Conservation (phyloP, 768 basidiomycete species). For the Dictyophora rubrovolvata region DNA sequence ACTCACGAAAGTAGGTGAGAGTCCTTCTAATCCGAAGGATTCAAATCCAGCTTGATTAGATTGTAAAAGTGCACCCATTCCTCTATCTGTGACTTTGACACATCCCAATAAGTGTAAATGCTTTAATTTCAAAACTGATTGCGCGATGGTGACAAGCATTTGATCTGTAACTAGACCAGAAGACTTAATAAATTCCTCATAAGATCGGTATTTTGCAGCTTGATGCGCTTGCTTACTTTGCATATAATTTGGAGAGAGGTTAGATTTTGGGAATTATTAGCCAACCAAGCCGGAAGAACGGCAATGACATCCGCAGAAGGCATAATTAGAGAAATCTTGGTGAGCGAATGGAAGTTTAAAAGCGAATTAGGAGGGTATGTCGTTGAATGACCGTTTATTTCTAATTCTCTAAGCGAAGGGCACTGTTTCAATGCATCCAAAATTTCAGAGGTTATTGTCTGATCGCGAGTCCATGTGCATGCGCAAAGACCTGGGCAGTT, state of each 20-base stretch:
- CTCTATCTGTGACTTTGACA: conserved; percentile 52
- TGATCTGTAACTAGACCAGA: conserved; percentile 50
- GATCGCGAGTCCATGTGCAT: conserved; percentile 76
- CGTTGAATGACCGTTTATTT: conserved; percentile 60
- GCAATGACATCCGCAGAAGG: conserved; percentile 46
- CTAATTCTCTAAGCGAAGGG: conserved; percentile 40
- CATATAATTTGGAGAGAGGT: conserved; percentile 57
- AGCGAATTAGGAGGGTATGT: conserved; percentile 48
- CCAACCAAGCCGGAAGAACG: conserved; percentile 42
- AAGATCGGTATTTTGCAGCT: neutral
- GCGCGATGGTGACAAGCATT: conserved; percentile 40
- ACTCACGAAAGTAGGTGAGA: conserved; percentile 52
- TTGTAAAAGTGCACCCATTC: conserved; percentile 43
- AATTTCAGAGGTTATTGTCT: conserved; percentile 52
- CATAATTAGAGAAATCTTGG: conserved; percentile 63
- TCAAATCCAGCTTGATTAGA: conserved; percentile 36
- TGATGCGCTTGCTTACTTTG: conserved; percentile 34
- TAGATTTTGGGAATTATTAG: conserved; percentile 33
- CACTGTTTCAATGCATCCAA: conserved; percentile 39
- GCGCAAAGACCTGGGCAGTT: conserved; percentile 53
- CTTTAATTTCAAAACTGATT: conserved; percentile 39
- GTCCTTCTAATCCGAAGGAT: conserved; percentile 49
- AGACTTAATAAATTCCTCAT: conserved; percentile 27
- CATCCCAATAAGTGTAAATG: conserved; percentile 59
- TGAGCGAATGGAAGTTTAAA: conserved; percentile 37